Evolutionary conservation across 1,139 yeast species (phyloP).

Genomic region (Candida tropicalis): DNA sequence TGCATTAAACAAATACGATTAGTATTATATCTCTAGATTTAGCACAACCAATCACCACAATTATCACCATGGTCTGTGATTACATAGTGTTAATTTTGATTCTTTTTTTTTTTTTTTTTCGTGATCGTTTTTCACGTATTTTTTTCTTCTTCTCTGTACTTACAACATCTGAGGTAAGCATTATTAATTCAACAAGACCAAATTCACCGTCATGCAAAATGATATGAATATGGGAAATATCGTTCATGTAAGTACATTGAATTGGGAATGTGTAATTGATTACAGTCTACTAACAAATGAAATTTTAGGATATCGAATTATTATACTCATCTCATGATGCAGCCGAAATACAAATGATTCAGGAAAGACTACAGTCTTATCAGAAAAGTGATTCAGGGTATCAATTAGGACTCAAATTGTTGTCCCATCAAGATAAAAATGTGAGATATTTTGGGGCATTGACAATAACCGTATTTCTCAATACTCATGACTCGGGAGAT

Average conservation of each 20-base stretch:
- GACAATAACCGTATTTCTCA: constrained; percentile 62
- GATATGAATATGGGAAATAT: constrained; percentile 13
- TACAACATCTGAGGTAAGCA: no score
- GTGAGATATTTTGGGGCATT: constrained; percentile 75
- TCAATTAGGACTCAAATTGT: constrained; percentile 50
- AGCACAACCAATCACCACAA: no score
- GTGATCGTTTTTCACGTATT: no score
- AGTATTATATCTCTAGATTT: no score
- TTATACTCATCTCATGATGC: constrained; percentile 49
- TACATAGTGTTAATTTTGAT: no score
- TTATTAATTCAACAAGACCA: no score
- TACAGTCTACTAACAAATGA: background rate
- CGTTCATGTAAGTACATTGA: constrained; percentile 24
- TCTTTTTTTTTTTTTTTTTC: no score
- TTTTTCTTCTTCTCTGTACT: no score
- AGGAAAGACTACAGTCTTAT: constrained; percentile 51
- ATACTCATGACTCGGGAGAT: constrained; percentile 27
- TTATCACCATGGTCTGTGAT: no score
- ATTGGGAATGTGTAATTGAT: no score
- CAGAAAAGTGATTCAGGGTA: constrained; percentile 58
- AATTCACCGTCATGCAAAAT: constrained; percentile 5
- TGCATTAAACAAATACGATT: no score
- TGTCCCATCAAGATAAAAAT: constrained; percentile 42
- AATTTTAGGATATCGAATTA: constrained; percentile 34
- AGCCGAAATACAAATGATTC: constrained; percentile 45